Base-by-base conservation (phyloP, 371 early-diverging fungal genomes). In the Apophysomyces ossiformis region DNA sequence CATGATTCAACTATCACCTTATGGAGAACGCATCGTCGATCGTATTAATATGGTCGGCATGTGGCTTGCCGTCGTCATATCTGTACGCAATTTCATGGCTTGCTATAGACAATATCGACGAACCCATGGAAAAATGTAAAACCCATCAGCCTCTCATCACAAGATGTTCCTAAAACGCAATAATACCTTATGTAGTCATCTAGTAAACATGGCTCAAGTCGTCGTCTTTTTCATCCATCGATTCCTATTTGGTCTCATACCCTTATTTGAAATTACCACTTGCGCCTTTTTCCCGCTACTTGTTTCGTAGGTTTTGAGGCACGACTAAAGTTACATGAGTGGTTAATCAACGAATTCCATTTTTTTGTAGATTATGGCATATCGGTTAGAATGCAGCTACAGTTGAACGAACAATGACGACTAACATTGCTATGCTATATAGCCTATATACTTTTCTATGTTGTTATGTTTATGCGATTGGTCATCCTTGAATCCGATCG, bases 41-140 rank as follows among this genome's bases (percentile, higher is more conserved):
- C 70, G 75, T 46, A 59, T 82, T n/a, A 78, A 70, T 54, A 71
- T 82, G 63, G 72, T 82, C 62, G 75, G 77, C 32, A 82, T 79
- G 79, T 82, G 82, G 82, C 61, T 82, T 13, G 70, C 77, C 21
- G 79, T 77, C 35, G 61, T 77, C 16, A 63, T 78, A 3, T 77
- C 72, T 21, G 68, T 69, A 57, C 65, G 79, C 58, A 82, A 82
- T 37, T 75, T 72, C 21, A 35, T 68, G 18, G 68, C 77, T 1
- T 77, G 82, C 26, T 69, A 64, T 41, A 50, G 69, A 16, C 82
- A 82, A 63, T 82, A 73, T 37, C 47, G 18, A 68, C 65, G 77
- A 45, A 82, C 82, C 15, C 69, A 65, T 44, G 82, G 82, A 2
- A 72, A 71, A 62, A 82, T 82, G 82, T 82, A 72, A 68, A 41